Base-by-base conservation (phyloP, 2,329 filamentous ascomycete genomes). In the Trichoderma endophyticum region DNA sequence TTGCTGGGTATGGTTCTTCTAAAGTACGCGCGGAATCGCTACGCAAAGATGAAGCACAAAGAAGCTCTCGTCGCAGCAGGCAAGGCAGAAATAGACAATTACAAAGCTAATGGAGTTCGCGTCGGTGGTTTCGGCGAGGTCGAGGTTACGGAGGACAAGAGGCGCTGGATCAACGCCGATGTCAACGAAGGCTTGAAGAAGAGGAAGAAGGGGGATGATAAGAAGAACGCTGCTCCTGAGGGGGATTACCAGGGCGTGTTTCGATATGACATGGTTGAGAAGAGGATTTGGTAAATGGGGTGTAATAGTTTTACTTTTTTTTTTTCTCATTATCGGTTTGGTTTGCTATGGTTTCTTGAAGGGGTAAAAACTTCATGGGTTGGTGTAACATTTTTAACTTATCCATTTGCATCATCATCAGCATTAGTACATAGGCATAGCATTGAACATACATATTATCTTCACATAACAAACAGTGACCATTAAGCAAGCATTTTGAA, bases 211-310 rank as follows among this genome's bases (percentile, higher is more conserved):
- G 88, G 89, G 67, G 86, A 86, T 39, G 86, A 86, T 39, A 51
- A 39, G 6, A 69, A 61, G 34, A 1, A 2, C 21, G 6, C 57
- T 15, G 9, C 51, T 39, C 30, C 21, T 4, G 79, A 80, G 2
- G 75, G 73, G 4, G 83, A 84, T 88, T 79, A 89, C 89, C 81
- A 92, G 86, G 78, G 89, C 83, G 79, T 93, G 90, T 74, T 89
- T 86, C 87, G 96, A 77, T 99, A 98, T 83, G 94, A 94, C 79
- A 98, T 98, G 96, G 91, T 94, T 77, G 93, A 94, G 0, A 98
- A 98, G 86, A 88, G 96, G 79, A 99, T 99, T 77, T 99, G 96
- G 96, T 98, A 11, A 54, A 26, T 18, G 28, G 56, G 28, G 26
- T 18, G 11, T 12, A 36, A 6, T 15, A 26, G 9, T 67, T 15